phyloP scores from a whole-genome alignment of 192 early-diverging fungal species.

The Coemansia pectinata region DNA sequence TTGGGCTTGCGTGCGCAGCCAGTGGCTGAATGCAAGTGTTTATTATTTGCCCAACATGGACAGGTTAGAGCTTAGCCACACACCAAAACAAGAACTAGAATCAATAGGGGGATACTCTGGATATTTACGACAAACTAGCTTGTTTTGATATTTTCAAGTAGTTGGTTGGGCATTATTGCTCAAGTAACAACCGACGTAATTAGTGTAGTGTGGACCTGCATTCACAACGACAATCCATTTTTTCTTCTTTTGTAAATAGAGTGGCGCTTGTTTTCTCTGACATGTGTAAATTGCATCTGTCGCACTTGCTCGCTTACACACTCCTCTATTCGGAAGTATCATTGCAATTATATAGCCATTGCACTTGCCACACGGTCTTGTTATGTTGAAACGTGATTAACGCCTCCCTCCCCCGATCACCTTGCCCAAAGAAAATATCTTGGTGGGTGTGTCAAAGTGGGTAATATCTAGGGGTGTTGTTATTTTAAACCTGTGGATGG shows the following conservation, averaged over 20 bases:
- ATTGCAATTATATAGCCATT: neutral
- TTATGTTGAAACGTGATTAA: neutral
- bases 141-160: neutral
- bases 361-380: neutral
- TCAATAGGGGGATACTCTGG: neutral
- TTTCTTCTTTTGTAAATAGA: neutral
- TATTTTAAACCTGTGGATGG: neutral
- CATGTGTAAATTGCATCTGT: neutral
- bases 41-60: neutral
- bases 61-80: neutral
- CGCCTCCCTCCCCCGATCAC: neutral
- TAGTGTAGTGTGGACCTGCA: conserved; percentile 2
- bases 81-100: neutral
- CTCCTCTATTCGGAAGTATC: neutral
- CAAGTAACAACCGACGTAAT: neutral
- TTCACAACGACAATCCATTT: neutral
- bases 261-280: neutral
- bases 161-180: neutral
- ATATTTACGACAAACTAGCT: neutral
- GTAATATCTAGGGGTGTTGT: neutral
- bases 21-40: neutral
- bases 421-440: neutral
- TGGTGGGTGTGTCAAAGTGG: neutral
- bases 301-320: neutral
- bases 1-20: neutral